Evolutionary conservation across 371 early-diverging fungal species (phyloP).

Genomic region (Vairimorpha ceranae): DNA sequence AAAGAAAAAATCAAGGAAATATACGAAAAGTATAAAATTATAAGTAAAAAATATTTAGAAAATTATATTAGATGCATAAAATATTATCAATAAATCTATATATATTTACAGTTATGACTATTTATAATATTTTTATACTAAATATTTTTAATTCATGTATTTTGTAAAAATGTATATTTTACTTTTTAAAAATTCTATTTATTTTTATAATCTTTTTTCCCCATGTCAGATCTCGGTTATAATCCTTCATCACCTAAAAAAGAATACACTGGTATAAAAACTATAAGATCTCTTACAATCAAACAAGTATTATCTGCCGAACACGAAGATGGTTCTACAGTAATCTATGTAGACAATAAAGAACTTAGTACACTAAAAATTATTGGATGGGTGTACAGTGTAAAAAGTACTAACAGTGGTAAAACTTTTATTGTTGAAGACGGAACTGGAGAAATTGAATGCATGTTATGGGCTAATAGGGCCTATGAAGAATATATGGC

Average conservation of each 20-base stretch:
- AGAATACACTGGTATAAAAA: slow-evolving; percentile 39
- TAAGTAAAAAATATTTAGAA: neutral
- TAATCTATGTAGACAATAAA: slow-evolving; percentile 15
- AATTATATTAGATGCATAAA: slow-evolving; percentile 3
- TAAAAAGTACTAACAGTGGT: slow-evolving; percentile 34
- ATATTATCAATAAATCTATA: too few relatives aligned
- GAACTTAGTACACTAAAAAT: slow-evolving; percentile 41
- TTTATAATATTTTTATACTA: too few relatives aligned
- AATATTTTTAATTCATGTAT: too few relatives aligned
- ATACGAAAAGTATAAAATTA: neutral
- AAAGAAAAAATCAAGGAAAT: neutral
- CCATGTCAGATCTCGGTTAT: slow-evolving; percentile 29
- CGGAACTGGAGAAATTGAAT: slow-evolving; percentile 40
- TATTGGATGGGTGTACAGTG: slow-evolving; percentile 35
- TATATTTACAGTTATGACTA: too few relatives aligned
- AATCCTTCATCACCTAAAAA: slow-evolving; percentile 38
- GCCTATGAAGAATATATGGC: slow-evolving; percentile 26
- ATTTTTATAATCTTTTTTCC: neutral
- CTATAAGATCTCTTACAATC: slow-evolving; percentile 41
- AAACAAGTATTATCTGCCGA: slow-evolving; percentile 43
- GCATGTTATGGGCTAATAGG: slow-evolving; percentile 51
- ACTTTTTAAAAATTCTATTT: too few relatives aligned
- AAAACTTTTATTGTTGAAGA: slow-evolving; percentile 50
- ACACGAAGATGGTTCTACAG: slow-evolving; percentile 34
- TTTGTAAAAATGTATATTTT: too few relatives aligned